Conservation (phyloP, 2,329 filamentous ascomycete species). For the Paecilomyces dactylethromorphus region DNA sequence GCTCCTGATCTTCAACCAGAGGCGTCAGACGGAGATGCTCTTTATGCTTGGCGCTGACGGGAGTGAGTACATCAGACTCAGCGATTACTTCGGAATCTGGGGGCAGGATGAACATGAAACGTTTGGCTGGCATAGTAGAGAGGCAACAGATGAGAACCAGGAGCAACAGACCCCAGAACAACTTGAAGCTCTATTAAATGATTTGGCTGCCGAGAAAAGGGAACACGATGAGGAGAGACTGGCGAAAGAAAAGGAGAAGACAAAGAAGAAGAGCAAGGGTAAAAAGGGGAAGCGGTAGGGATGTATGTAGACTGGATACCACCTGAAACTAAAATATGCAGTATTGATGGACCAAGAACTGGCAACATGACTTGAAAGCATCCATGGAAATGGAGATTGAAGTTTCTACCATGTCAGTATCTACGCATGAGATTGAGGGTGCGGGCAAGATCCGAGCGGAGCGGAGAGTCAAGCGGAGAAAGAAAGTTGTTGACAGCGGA, state of each 20-base stretch:
- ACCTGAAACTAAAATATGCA: neutral
- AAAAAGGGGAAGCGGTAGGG: neutral
- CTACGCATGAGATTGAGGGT: neutral
- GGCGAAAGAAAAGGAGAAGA: slow-evolving; percentile 2
- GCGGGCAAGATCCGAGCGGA: neutral
- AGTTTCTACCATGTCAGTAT: neutral
- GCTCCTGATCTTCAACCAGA: neutral
- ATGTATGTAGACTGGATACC: neutral
- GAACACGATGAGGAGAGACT: neutral
- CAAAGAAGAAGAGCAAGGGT: neutral
- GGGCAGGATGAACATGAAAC: neutral
- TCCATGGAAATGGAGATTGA: neutral
- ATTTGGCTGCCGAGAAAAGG: neutral
- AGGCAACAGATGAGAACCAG: neutral
- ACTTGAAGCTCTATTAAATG: neutral
- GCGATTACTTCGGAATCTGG: neutral
- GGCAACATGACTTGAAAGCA: neutral
- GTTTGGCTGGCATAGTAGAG: neutral
- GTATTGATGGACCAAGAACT: neutral
- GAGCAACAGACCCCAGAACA: neutral
- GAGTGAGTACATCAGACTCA: neutral
- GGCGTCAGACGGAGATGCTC: neutral
- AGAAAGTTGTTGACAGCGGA: neutral
- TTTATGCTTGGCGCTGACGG: neutral
- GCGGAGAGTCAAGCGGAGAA: neutral